phyloP scores from a whole-genome alignment of 2,329 filamentous ascomycete species.

The Arachnomyces sp. region DNA sequence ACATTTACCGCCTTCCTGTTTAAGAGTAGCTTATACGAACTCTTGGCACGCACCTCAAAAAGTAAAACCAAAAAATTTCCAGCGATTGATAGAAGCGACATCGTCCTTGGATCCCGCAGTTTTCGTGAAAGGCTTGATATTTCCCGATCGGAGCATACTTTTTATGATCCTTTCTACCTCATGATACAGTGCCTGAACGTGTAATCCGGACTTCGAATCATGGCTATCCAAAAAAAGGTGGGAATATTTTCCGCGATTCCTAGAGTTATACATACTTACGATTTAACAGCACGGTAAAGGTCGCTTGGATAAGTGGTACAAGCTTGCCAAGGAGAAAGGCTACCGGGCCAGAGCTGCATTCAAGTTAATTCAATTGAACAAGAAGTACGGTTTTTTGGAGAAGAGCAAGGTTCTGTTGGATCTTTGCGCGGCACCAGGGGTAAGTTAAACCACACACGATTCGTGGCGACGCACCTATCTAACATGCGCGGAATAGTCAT shows the following conservation, averaged over 20 bases:
- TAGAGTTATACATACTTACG: conserved; percentile 21
- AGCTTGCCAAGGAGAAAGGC: conserved; percentile 95
- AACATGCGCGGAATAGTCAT: conserved; percentile 51
- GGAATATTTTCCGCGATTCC: conserved; percentile 9
- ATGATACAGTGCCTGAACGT: too few relatives aligned
- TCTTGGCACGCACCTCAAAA: too few relatives aligned
- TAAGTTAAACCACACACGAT: conserved; percentile 37
- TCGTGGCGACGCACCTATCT: conserved; percentile 1
- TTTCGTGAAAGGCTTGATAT: too few relatives aligned
- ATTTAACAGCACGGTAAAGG: conserved; percentile 72
- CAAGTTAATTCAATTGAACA: conserved; percentile 97
- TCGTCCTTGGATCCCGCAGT: too few relatives aligned
- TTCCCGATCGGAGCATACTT: too few relatives aligned
- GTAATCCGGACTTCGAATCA: conserved; percentile 30
- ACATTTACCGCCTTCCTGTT: too few relatives aligned
- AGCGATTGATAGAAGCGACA: too few relatives aligned
- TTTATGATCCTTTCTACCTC: too few relatives aligned
- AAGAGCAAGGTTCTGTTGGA: conserved; percentile 94
- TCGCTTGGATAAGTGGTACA: conserved; percentile 98
- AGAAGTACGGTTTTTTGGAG: conserved; percentile 97
- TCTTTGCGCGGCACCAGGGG: conserved; percentile 92
- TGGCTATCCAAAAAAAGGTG: conserved; percentile 95
- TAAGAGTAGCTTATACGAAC: too few relatives aligned
- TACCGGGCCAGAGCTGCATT: conserved; percentile 94
- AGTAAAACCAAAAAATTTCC: too few relatives aligned